These are phyloP conservation scores for Fusarium incarnatum DNA, from an alignment of 2,329 filamentous ascomycete genomes.

Conservation along the genomic window DNA sequence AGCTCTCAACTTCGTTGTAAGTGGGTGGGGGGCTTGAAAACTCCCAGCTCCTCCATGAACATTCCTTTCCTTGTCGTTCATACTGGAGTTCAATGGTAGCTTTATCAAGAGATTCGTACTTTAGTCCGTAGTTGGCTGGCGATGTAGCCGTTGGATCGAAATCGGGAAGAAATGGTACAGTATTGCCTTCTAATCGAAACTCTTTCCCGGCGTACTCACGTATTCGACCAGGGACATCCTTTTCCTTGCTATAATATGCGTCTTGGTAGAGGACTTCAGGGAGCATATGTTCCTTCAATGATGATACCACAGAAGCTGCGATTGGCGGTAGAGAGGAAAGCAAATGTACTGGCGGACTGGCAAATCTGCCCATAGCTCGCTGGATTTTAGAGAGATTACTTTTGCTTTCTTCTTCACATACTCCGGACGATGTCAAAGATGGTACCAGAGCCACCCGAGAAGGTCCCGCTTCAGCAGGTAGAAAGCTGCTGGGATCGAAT, in stretches of 20 bases:
- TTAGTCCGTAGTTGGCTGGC: slow-evolving; percentile 66
- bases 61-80: slow-evolving; percentile 61
- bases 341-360: slow-evolving; percentile 32
- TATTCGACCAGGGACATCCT: slow-evolving; percentile 80
- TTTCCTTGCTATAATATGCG: slow-evolving; percentile 85
- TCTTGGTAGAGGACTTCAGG: slow-evolving; percentile 84
- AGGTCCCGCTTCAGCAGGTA: neutral
- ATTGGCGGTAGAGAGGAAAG: slow-evolving; percentile 48
- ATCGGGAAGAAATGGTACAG: slow-evolving; percentile 80
- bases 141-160: slow-evolving; percentile 75
- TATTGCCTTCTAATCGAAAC: slow-evolving; percentile 80
- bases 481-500: slow-evolving; percentile 33
- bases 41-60: slow-evolving; percentile 76
- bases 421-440: slow-evolving; percentile 28
- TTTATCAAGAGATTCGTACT: slow-evolving; percentile 62
- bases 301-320: slow-evolving; percentile 34
- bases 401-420: slow-evolving; percentile 9
- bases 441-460: slow-evolving; percentile 25
- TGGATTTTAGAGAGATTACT: slow-evolving; percentile 25
- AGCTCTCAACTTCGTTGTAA: slow-evolving; percentile 74
- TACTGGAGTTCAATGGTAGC: slow-evolving; percentile 63
- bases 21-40: slow-evolving; percentile 78
- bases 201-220: slow-evolving; percentile 90
- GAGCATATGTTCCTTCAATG: slow-evolving; percentile 49
- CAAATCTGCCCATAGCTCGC: slow-evolving; percentile 26